A percentile compares a stretch with the other conserved stretches of the same genome.
Evolutionary conservation across 495 filamentous ascomycete genomes (phyloP).

Genomic region (Oleoguttula mirabilis): DNA sequence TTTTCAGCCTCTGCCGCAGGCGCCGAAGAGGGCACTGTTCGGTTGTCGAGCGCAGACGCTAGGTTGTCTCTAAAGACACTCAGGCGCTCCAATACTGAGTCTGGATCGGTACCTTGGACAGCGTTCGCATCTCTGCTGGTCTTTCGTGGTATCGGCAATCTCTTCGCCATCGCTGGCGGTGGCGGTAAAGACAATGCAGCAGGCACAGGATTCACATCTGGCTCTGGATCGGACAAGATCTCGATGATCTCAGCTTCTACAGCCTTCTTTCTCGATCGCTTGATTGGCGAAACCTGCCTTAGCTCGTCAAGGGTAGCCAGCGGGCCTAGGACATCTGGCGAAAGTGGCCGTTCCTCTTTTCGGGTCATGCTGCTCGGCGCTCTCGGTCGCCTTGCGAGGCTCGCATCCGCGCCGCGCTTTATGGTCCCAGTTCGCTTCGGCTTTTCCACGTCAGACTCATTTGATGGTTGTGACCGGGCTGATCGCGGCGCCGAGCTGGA

Average conservation of each 20-base stretch:
- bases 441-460: slow-evolving; percentile 5
- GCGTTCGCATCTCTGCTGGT: slow-evolving; percentile 4
- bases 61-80: slow-evolving; percentile 28
- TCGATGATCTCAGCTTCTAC: slow-evolving; percentile 17
- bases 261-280: slow-evolving; percentile 5
- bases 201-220: slow-evolving; percentile 1
- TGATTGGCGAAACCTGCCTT: slow-evolving; percentile 6
- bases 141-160: slow-evolving; percentile 15
- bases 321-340: slow-evolving; percentile 12
- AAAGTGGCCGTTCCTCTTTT: slow-evolving; percentile 12
- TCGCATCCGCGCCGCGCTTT: slow-evolving; percentile 17
- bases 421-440: slow-evolving; percentile 7
- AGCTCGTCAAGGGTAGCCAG: slow-evolving; percentile 18
- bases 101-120: slow-evolving; percentile 24
- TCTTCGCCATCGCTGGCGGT: slow-evolving; percentile 5
- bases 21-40: slow-evolving; percentile 2
- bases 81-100: slow-evolving; percentile 23
- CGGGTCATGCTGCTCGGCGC: slow-evolving; percentile 4
- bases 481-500: slow-evolving; percentile 4
- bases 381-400: slow-evolving; percentile 17
- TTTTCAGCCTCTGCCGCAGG: slow-evolving; percentile 6
- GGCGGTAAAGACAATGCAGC: slow-evolving; percentile 5
- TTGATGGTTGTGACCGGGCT: neutral
- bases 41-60: slow-evolving; percentile 23
- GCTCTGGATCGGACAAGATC: slow-evolving; percentile 19